Evolutionary conservation across 345 rosid genomes (phyloP), one percentile per base, ranked within the genome.

Genomic region (Brassica carinata): DNA sequence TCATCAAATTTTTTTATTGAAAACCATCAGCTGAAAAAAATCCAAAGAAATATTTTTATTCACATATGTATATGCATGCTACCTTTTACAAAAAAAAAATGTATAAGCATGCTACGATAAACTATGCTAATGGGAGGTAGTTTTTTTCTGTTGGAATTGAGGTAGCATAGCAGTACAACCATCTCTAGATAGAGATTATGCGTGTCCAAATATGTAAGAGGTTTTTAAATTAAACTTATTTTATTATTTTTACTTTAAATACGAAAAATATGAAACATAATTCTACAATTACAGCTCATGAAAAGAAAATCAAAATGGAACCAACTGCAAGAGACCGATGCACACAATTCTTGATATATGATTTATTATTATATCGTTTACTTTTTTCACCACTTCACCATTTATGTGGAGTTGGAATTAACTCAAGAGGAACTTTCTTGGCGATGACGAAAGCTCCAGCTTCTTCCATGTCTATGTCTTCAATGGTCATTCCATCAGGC

Each of bases 391-490:
- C 14, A 0, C 4, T 57, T 77, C 38, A 78, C 72, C 73, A 79
- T 13, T 65, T 45, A 73, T 67, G 73, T 27, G 30, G 43, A 30
- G 73, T 69, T 43, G 83, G 83, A 13, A 80, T 33, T 2, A 80
- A 72, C 65, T 68, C 71, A 62, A 80, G 83, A 5, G 78, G 83
- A 2, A 74, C 63, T 69, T 79, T 79, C 74, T 67, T 74, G 55
- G 74, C 68, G 19, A 80, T 0, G 40, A 48, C 76, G n/a, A 63
- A 1, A 62, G 86, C 86, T 65, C 45, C 64, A 58, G 65, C 59
- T 69, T 84, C 89, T 27, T 84, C 87, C 83, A 84, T 78, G 71
- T 74, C 74, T 5, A 86, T 53, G n/a, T 76, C 84, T 26, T 72
- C 38, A 30, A 59, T 51, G 48, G 10, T 57, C 85, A 69, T 81